phyloP scores from a whole-genome alignment of 768 basidiomycete species.

The Russula sp. region DNA sequence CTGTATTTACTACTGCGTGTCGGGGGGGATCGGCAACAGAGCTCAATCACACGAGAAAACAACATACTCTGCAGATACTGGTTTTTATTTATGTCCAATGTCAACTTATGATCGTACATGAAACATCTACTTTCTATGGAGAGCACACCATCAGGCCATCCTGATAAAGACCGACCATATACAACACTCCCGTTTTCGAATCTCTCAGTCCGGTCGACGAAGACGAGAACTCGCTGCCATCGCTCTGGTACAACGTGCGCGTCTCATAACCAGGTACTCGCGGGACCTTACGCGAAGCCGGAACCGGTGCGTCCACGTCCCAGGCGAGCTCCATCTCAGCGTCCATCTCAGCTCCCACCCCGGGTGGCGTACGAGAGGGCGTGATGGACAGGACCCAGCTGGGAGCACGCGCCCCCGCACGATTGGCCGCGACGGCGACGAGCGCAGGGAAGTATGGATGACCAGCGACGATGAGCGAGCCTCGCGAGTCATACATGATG shows the following conservation, averaged over 20 bases:
- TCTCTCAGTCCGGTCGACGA: conserved; percentile 56
- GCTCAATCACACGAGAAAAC: neutral
- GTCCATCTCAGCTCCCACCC: conserved; percentile 18
- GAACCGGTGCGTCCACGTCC: conserved; percentile 49
- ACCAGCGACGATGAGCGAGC: conserved; percentile 55
- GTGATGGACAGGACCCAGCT: conserved; percentile 59
- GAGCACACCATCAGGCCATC: conserved; percentile 53
- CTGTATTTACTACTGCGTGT: conserved; percentile 23
- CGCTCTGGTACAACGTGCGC: conserved; percentile 70
- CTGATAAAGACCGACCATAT: conserved; percentile 58
- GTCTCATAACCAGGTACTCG: conserved; percentile 42
- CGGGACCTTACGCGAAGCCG: conserved; percentile 45
- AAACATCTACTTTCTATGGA: conserved; percentile 31
- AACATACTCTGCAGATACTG: neutral
- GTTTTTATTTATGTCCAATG: neutral
- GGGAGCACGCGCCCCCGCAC: conserved; percentile 42
- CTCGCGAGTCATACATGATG: conserved; percentile 49
- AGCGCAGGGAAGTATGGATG: conserved; percentile 64
- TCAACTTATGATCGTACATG: neutral
- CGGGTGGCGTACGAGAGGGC: conserved; percentile 33
- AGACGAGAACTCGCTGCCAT: conserved; percentile 57
- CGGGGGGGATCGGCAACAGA: conserved; percentile 2
- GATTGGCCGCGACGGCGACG: conserved; percentile 44
- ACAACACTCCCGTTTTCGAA: conserved; percentile 46
- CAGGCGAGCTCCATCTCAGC: conserved; percentile 32